A percentile compares a stretch with the other conserved stretches of the same genome.
Evolutionary conservation across 352 stramenopile genomes (phyloP).

Genomic region (Phytophthora idaei): DNA sequence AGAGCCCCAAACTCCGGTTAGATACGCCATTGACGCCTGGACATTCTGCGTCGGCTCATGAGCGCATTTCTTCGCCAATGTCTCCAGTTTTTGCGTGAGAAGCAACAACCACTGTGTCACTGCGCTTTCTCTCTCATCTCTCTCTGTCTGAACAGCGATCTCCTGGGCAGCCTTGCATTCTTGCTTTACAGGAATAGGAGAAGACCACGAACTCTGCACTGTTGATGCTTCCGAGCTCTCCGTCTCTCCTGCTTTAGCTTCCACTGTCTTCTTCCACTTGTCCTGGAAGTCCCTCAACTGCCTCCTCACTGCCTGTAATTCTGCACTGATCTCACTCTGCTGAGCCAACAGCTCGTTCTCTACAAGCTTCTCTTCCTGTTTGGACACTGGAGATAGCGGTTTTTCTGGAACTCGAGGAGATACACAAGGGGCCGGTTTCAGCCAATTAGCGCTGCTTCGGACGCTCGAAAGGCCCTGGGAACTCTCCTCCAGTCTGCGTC

Average conservation of each 20-base stretch:
- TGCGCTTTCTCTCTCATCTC: slow-evolving; percentile 30
- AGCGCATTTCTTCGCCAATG: slow-evolving; percentile 42
- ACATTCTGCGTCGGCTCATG: slow-evolving; percentile 43
- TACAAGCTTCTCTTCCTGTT: slow-evolving; percentile 4
- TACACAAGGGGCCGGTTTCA: slow-evolving; percentile 19
- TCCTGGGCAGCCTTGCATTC: background rate
- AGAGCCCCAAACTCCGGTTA: slow-evolving; percentile 5
- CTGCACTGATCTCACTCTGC: slow-evolving; percentile 41
- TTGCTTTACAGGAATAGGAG: slow-evolving; percentile 5
- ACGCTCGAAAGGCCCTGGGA: slow-evolving; percentile 6
- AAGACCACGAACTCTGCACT: slow-evolving; percentile 27
- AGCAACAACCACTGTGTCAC: slow-evolving; percentile 54
- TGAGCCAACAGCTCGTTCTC: slow-evolving; percentile 33
- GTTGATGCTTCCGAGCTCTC: slow-evolving; percentile 21
- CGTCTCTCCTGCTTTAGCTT: slow-evolving; percentile 8
- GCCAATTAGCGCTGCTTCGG: slow-evolving; percentile 26
- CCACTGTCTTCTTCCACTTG: slow-evolving; percentile 38
- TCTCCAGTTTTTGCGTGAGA: slow-evolving; percentile 50
- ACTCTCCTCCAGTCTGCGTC: slow-evolving; percentile 35
- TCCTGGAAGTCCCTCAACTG: slow-evolving; percentile 56
- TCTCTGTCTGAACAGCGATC: slow-evolving; percentile 32
- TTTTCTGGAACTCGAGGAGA: slow-evolving; percentile 24
- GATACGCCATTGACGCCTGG: slow-evolving; percentile 26
- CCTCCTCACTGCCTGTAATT: slow-evolving; percentile 50
- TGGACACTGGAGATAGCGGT: slow-evolving; percentile 1